Percentiles rank a stretch among this genome's conserved stretches.
Conservation (phyloP, 2,329 filamentous ascomycete genomes). For the Ceratocystis papillata region DNA sequence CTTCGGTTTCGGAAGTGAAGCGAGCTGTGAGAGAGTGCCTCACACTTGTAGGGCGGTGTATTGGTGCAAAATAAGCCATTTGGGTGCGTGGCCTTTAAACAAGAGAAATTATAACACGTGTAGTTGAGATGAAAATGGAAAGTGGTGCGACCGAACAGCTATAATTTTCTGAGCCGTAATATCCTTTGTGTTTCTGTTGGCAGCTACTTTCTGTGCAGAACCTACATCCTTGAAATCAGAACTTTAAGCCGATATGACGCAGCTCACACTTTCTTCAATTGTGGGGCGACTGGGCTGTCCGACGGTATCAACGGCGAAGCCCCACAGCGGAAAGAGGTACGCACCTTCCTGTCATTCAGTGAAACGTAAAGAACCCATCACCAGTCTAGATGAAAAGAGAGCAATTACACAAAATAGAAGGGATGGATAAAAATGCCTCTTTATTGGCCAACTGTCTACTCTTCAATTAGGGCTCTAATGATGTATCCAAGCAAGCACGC, state of each 20-base stretch:
- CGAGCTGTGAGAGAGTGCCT: constrained; percentile 75
- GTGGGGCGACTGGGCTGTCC: not conserved
- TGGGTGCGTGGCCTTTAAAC: constrained; percentile 8
- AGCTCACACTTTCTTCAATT: not conserved
- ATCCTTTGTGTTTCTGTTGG: not conserved
- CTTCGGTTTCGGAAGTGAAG: constrained; percentile 61
- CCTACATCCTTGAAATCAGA: constrained; percentile 11
- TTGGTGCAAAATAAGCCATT: constrained; percentile 93
- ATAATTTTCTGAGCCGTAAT: no score
- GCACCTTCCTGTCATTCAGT: not conserved
- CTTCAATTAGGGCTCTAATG: not conserved
- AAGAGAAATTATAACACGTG: not conserved
- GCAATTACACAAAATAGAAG: not conserved
- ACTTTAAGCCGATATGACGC: not conserved
- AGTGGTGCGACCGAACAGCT: not conserved
- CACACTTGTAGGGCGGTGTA: constrained; percentile 84
- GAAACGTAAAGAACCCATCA: not conserved
- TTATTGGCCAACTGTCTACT: not conserved
- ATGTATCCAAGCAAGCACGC: not conserved
- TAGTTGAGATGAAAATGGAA: not conserved
- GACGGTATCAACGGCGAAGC: not conserved
- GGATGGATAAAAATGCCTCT: not conserved
- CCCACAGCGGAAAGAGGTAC: not conserved
- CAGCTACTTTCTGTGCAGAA: not conserved
- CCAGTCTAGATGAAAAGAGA: not conserved